Evolutionary conservation across 495 filamentous ascomycete genomes (phyloP).

Genomic region (Terfezia claveryi): DNA sequence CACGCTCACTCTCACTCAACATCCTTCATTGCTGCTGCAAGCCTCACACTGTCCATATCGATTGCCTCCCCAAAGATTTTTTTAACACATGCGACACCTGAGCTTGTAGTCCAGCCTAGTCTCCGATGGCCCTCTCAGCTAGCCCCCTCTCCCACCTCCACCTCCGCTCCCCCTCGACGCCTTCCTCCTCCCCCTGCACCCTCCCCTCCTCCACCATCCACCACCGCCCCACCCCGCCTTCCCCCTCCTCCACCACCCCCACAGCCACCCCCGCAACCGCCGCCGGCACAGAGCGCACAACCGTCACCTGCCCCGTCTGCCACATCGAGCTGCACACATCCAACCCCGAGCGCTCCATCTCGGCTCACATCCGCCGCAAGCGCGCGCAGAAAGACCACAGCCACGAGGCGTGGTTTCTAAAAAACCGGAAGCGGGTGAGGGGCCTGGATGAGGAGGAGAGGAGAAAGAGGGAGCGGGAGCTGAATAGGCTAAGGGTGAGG

Average conservation of each 20-base stretch:
- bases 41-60: too few relatives aligned
- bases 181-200: too few relatives aligned
- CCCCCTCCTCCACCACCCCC: background rate
- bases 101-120: too few relatives aligned
- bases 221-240: too few relatives aligned
- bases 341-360: background rate
- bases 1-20: too few relatives aligned
- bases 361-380: background rate
- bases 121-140: too few relatives aligned
- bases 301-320: background rate
- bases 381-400: background rate
- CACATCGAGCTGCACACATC: background rate
- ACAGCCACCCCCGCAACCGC: background rate
- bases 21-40: too few relatives aligned
- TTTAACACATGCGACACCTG: too few relatives aligned
- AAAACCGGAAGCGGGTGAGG: background rate
- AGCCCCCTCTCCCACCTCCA: too few relatives aligned
- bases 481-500: background rate
- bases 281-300: background rate
- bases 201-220: too few relatives aligned
- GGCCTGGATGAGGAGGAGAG: background rate
- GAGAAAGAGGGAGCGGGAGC: background rate
- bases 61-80: too few relatives aligned
- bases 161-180: too few relatives aligned
- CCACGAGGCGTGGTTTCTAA: background rate